Conservation (phyloP, 163 green algal species). For the Scenedesmus sp. region DNA sequence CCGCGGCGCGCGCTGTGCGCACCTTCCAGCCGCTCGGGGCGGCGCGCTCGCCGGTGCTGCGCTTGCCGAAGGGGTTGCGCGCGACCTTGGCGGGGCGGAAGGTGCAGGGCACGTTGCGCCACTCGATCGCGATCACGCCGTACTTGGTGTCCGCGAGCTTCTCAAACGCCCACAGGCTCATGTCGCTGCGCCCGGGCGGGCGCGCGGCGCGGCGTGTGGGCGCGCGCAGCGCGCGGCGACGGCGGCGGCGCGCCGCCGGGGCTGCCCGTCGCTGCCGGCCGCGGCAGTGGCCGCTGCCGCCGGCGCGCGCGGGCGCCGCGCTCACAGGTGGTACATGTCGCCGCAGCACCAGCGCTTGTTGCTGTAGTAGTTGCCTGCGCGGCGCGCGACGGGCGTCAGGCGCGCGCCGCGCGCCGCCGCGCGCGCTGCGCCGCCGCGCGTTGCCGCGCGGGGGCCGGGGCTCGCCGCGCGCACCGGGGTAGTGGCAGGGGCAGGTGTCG, state of each 20-base stretch:
- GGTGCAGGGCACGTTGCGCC: slow-evolving; percentile 58
- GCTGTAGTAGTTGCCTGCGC: slow-evolving; percentile 49
- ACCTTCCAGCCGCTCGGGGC: slow-evolving; percentile 41
- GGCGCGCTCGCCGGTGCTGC: neutral
- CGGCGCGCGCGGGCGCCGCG: no score
- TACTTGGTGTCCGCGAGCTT: slow-evolving; percentile 59
- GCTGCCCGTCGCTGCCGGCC: no score
- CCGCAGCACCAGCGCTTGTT: slow-evolving; percentile 66
- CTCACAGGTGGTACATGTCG: slow-evolving; percentile 56
- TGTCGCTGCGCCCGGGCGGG: slow-evolving; percentile 46
- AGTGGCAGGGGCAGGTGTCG: slow-evolving; percentile 52
- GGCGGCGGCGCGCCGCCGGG: no score
- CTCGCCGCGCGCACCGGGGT: no score
- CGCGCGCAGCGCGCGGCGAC: no score
- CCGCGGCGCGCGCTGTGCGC: slow-evolving; percentile 50
- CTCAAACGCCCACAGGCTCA: slow-evolving; percentile 65
- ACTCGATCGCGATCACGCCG: slow-evolving; percentile 63
- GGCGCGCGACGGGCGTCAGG: no score
- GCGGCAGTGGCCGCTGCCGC: no score
- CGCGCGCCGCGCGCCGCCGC: no score
- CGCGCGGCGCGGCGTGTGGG: no score
- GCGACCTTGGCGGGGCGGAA: slow-evolving; percentile 35
- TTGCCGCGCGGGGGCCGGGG: no score
- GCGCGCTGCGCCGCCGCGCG: no score
- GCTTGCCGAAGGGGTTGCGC: slow-evolving; percentile 24